Evolutionary conservation across 139 green algal genomes (phyloP).

Genomic region (Chlorella sp.): DNA sequence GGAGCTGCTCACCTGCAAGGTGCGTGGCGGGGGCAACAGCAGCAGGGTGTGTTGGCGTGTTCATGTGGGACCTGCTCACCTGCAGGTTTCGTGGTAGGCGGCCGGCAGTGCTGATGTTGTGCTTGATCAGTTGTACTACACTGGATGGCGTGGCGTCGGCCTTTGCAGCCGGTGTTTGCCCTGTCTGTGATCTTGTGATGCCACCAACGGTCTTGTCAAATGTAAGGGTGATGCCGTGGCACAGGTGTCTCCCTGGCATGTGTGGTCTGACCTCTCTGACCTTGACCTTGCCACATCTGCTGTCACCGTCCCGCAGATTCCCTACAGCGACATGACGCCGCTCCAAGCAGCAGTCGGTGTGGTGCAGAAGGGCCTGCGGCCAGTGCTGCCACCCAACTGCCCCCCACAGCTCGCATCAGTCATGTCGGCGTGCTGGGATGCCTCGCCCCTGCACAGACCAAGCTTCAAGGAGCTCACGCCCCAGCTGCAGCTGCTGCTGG

Average conservation of each 20-base stretch:
- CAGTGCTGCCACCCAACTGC: conserved; percentile 60
- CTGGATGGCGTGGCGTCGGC: too few relatives aligned
- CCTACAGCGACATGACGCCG: conserved; percentile 91
- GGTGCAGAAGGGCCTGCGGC: conserved; percentile 95
- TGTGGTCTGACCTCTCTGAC: neutral
- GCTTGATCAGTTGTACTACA: too few relatives aligned
- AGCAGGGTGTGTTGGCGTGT: neutral
- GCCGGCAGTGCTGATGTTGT: too few relatives aligned
- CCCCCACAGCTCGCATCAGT: conserved; percentile 61
- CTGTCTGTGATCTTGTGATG: neutral
- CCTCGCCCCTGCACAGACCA: conserved; percentile 27
- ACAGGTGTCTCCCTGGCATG: too few relatives aligned
- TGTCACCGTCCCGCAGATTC: conserved; percentile 42
- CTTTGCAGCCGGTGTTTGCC: too few relatives aligned
- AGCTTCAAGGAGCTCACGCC: conserved; percentile 55
- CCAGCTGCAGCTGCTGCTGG: conserved; percentile 36
- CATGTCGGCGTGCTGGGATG: conserved; percentile 64
- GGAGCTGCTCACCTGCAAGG: conserved; percentile 88
- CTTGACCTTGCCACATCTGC: neutral
- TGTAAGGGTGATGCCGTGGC: too few relatives aligned
- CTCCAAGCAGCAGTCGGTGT: conserved; percentile 87
- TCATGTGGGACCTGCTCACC: too few relatives aligned
- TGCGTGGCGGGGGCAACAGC: conserved; percentile 7
- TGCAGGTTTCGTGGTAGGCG: too few relatives aligned
- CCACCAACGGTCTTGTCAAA: neutral